Percentiles rank a stretch among this genome's conserved stretches.
These are phyloP conservation scores for Prunella vulgaris DNA, from an alignment of 257 asterid species.

Conservation along the genomic window DNA sequence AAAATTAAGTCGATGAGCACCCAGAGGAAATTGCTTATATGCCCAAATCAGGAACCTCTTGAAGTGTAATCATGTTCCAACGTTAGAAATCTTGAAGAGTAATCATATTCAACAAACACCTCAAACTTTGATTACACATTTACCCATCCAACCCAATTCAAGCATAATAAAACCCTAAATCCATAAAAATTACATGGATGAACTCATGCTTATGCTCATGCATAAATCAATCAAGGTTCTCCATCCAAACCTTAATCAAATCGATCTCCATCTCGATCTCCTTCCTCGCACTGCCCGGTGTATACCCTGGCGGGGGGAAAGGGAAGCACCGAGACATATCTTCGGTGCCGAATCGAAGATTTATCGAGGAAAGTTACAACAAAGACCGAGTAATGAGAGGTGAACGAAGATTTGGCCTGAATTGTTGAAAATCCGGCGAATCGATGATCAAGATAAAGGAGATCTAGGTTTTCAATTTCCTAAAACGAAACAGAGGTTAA, in stretches of 20 bases:
- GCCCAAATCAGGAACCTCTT: no score
- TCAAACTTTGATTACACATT: neutral
- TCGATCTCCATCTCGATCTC: constrained; percentile 92
- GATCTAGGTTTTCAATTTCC: neutral
- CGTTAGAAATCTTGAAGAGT: neutral
- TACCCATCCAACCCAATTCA: neutral
- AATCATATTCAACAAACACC: neutral
- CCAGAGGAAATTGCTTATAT: neutral
- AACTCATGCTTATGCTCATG: constrained; percentile 25
- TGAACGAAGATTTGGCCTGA: neutral
- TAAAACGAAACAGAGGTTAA: neutral
- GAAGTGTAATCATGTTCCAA: neutral
- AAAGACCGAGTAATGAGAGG: neutral
- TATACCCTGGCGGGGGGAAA: constrained; percentile 81
- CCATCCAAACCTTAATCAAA: constrained; percentile 75
- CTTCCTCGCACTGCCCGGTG: constrained; percentile 39
- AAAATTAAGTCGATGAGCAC: neutral
- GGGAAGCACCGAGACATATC: constrained; percentile 89
- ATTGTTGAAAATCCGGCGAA: neutral
- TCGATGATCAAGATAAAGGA: neutral
- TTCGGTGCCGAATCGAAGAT: constrained; percentile 29
- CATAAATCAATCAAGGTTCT: constrained; percentile 41
- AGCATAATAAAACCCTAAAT: neutral
- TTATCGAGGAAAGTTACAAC: neutral
- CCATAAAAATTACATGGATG: constrained; percentile 18